Base-by-base conservation (phyloP, 306 rosid genomes). In the Ammopiptanthus mongolicus region DNA sequence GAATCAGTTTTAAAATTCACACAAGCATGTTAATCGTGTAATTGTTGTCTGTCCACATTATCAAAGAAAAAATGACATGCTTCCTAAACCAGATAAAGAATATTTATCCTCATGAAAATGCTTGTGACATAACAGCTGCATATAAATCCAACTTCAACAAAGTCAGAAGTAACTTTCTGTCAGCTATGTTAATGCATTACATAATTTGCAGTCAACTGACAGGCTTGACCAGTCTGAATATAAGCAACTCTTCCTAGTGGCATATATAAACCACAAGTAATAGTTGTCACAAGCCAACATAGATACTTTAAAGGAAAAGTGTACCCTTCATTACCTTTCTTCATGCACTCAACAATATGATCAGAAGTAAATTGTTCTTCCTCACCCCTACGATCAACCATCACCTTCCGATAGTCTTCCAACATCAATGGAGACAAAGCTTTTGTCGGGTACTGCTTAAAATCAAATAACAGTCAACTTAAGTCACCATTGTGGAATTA, bases 341-440 rank as follows among this genome's bases (percentile, higher is more conserved):
- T 90, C 96, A 87, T 88, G 88, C 97, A 91, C 71, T 88, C 86
- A 7, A 44, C 76, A 65, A 91, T 91, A 77, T 90, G 89, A 73
- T 88, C 87, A 33, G 91, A 66, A 21, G 89, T 84, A 79, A 94
- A 94, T 46, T 78, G 93, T 58, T 95, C 98, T 74, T 87, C 93
- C 88, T 87, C 96, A 12, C 97, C 98, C 80, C 90, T 88, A 62
- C 98, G 89, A 69, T 94, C 96, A 73, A 91, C 96, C 98, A 94
- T 87, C 48, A 88, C 93, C 82, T 85, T 91, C 46, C 97, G 83
- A 73, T 83, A 88, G 83, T 91, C 98, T 81, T 90, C 97, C 87
- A 95, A 78, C 97, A 88, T 91, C 73, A 92, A 69, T 39, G 98
- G 97, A 75, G 97, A 79, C 84, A 94, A 80, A 68, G 97, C 97